A percentile compares a stretch with the other conserved stretches of the same genome.
Conservation (phyloP, 352 stramenopile species). For the Globisporangium nagaii region DNA sequence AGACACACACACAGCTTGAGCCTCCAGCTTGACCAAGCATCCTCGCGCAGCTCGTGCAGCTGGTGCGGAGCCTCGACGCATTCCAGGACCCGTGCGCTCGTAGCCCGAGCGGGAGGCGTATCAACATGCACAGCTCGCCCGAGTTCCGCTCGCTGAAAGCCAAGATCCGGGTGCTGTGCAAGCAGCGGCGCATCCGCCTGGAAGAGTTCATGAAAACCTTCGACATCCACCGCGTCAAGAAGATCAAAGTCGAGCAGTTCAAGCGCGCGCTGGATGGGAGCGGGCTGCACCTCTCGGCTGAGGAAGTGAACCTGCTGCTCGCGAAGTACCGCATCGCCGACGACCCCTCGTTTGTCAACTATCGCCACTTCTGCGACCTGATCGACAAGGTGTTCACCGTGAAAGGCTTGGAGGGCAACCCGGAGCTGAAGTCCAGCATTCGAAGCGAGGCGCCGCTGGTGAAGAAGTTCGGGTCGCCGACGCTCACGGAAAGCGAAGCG, state of each 20-base stretch:
- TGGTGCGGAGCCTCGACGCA: not conserved
- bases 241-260: conserved; percentile 78
- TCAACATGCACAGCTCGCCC: conserved; percentile 51
- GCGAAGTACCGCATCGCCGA: conserved; percentile 60
- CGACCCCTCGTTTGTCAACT: conserved; percentile 65
- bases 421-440: conserved; percentile 28
- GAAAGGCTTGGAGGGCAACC: conserved; percentile 70
- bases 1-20: not conserved
- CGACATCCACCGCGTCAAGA: conserved; percentile 79
- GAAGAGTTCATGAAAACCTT: conserved; percentile 90
- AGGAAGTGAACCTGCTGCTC: conserved; percentile 54
- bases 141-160: conserved; percentile 81
- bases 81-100: not conserved
- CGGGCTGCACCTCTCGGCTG: conserved; percentile 46
- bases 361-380: conserved; percentile 77
- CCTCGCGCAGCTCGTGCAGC: not conserved
- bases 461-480: conserved; percentile 30
- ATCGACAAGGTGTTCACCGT: conserved; percentile 84
- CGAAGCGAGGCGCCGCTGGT: conserved; percentile 19
- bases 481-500: conserved; percentile 27
- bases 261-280: conserved; percentile 74
- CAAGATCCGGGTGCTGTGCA: conserved; percentile 74
- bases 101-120: not conserved
- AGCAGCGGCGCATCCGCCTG: conserved; percentile 73
- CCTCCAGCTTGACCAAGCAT: not conserved